phyloP scores from a whole-genome alignment of 306 rosid species.

The Begonia masoniana region DNA sequence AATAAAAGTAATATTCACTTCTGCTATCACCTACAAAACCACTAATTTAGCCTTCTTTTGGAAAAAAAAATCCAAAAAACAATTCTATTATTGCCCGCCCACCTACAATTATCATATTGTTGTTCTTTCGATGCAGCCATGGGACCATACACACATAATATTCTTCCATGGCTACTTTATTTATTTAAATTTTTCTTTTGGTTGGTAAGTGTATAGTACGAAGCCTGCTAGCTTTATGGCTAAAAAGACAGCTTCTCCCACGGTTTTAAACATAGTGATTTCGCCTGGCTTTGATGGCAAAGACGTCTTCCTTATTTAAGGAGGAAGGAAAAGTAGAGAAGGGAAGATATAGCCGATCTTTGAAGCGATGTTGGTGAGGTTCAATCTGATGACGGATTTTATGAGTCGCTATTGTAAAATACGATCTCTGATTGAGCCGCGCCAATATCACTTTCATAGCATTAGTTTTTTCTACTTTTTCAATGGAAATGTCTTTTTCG shows the following conservation, averaged over 20 bases:
- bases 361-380: conserved; percentile 99
- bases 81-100: conserved; percentile 15
- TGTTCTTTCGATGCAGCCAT: conserved; percentile 21
- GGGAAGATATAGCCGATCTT: conserved; percentile 1
- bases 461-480: conserved; percentile 3
- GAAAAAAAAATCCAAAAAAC: neutral
- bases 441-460: conserved; percentile 96
- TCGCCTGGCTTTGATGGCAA: neutral
- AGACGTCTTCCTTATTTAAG: neutral
- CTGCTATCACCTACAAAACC: conserved; percentile 42
- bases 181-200: conserved; percentile 34
- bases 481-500: neutral
- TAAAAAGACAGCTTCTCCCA: conserved; percentile 16
- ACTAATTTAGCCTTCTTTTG: conserved; percentile 19
- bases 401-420: conserved; percentile 28
- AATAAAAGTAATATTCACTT: conserved; percentile 4
- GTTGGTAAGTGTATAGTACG: conserved; percentile 22
- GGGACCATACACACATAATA: conserved; percentile 42
- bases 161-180: conserved; percentile 12
- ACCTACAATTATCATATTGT: conserved; percentile 31
- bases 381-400: conserved; percentile 97
- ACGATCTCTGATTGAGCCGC: conserved; percentile 99
- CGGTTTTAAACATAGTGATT: neutral
- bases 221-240: conserved; percentile 14
- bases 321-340: conserved; percentile 24